Base-by-base conservation (phyloP, 2,329 filamentous ascomycete species). In the Colletotrichum tanaceti region DNA sequence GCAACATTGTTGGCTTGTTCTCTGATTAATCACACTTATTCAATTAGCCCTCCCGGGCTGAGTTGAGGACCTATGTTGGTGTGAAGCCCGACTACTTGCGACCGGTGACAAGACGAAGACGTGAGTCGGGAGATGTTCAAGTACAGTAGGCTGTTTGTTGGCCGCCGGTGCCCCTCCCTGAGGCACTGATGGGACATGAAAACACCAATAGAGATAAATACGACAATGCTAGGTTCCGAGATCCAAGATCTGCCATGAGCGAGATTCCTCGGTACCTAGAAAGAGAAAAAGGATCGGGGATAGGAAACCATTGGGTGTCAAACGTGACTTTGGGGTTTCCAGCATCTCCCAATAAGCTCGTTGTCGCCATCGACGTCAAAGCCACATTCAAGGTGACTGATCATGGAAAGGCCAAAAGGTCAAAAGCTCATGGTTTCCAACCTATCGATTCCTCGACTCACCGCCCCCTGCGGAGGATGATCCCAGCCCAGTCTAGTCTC, bases 111-210 rank as follows among this genome's bases (percentile, higher is more conserved):
- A 44, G 52, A 20, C n/a, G 38, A 9, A 38, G 52, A 57, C 65
- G 49, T 65, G 65, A 68, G 61, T 65, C 65, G 57, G 55, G 54
- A 68, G 61, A 49, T 61, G 22, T 47, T 68, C 65, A 59, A 59
- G 35, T n/a, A n/a, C n/a, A n/a, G n/a, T 38, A 49, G 35, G 53
- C 49, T 49, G 28, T 13, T 39, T 43, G 44, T 58, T 63, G 63
- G 61, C 43, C 54, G 2, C 53, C 41, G 28, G 32, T 7, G 32
- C 39, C 43, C 22, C 43, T 28, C 32, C 5, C n/a, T 32, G 20
- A 39, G 57, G 44, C 20, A 39, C 22, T 24, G 20, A 20, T 41
- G 53, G 53, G 7, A 18, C 18, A 11, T n/a, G 10, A 11, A 53
- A 35, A 41, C 13, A 28, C 9, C 4, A 5, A 9, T 13, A 22